Evolutionary conservation across 2,329 filamentous ascomycete species (phyloP), one percentile per base, ranked within the genome.

Genomic region (Colletotrichum somersetense): DNA sequence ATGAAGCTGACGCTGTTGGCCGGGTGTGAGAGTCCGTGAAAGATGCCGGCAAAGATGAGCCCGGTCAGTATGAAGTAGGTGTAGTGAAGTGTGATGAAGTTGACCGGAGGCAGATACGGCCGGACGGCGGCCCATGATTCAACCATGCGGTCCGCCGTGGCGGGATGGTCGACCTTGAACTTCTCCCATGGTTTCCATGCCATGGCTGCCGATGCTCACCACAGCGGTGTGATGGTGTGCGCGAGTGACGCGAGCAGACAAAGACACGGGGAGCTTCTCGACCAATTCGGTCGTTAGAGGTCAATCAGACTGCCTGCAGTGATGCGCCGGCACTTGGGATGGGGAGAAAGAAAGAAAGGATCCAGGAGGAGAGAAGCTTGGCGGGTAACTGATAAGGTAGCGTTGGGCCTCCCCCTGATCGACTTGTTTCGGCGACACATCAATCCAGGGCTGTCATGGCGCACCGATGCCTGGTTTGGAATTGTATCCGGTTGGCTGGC

Each of bases 11-110:
- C 83, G 73, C 83, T 87, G 66, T 81, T 78, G n/a, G 80, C 77
- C 1, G 88, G 87, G 1, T 83, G 83, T 0, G 88, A 89, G 0
- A 86, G 83, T 11, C 83, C 85, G 85, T 87, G 93, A 76, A 93
- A 91, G 62, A 93, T 86, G 69, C 88, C 74, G n/a, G 90, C 90
- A 65, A 83, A 84, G 23, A 91, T 33, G 10, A 92, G 77, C 63
- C 84, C 85, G 14, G 86, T 86, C 7, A 81, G 69, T 72, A 91
- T 83, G 78, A 93, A 93, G 80, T 93, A 93, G 63, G 85, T 78
- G 80, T 92, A 92, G 78, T 93, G 91, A 14, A 93, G 75, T 2
- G 88, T 90, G 76, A 91, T 87, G 78, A 89, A 92, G 75, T 91
- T 91, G 72, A 89, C 78, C 7, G 84, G 82, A 11, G 85, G 85